Percentiles rank a stretch among this genome's conserved stretches.
phyloP scores from a whole-genome alignment of 768 basidiomycete genomes.

The Trametes elegans region DNA sequence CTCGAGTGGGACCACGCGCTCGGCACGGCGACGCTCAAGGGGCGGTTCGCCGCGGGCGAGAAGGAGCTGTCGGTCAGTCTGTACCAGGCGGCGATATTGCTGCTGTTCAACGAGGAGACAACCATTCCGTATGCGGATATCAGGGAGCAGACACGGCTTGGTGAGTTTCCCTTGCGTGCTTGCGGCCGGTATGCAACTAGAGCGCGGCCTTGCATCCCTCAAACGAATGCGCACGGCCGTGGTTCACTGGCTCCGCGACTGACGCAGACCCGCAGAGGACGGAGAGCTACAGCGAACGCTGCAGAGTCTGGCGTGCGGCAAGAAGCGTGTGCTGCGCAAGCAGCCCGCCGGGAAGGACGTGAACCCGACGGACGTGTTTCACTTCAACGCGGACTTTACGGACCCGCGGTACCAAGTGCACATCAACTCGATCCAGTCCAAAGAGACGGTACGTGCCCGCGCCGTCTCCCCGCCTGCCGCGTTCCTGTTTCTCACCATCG shows the following conservation, averaged over 20 bases:
- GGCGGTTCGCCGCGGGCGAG: slow-evolving; percentile 58
- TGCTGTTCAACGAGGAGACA: slow-evolving; percentile 75
- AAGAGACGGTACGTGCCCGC: slow-evolving; percentile 68
- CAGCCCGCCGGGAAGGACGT: slow-evolving; percentile 78
- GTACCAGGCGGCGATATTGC: slow-evolving; percentile 83
- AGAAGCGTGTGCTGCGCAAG: slow-evolving; percentile 85
- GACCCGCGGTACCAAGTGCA: slow-evolving; percentile 78
- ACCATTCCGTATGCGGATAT: slow-evolving; percentile 69
- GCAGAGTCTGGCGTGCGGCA: slow-evolving; percentile 91
- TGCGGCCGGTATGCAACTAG: no score
- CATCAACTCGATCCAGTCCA: slow-evolving; percentile 95
- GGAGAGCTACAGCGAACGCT: slow-evolving; percentile 77
- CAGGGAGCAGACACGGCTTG: slow-evolving; percentile 62
- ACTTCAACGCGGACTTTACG: slow-evolving; percentile 79
- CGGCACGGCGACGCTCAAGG: slow-evolving; percentile 76
- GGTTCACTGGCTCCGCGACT: background rate
- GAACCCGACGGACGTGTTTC: slow-evolving; percentile 69
- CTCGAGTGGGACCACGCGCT: slow-evolving; percentile 87
- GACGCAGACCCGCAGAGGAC: slow-evolving; percentile 56
- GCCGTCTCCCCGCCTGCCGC: slow-evolving; percentile 27
- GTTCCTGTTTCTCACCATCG: background rate
- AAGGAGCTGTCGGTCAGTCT: slow-evolving; percentile 92
- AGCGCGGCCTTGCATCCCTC: no score
- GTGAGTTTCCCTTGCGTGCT: no score
- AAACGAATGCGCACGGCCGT: no score